Evolutionary conservation across 2,329 filamentous ascomycete genomes (phyloP), one percentile per base, ranked within the genome.

Genomic region (Alternaria angustiovoidea): DNA sequence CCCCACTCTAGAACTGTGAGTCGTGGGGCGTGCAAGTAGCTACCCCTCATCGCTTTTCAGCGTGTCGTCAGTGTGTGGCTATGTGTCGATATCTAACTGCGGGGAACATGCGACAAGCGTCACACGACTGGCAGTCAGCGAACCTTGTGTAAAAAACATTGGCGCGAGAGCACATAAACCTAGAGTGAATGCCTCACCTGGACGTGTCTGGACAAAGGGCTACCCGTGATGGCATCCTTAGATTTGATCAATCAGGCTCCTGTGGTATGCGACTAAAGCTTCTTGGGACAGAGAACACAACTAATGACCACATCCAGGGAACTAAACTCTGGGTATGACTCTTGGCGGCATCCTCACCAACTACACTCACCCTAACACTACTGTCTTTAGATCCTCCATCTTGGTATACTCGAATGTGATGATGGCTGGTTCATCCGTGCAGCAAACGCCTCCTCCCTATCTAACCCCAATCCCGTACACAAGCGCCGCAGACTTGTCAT

Each of bases 401-500:
- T 75, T 34, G 74, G 75, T 20, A 72, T 76, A 46, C 69, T 78
- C 41, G 75, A 78, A 66, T 74, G 70, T 20, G 75, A 78, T 56
- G 72, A 77, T 62, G 74, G 74, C 7, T 79, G 68, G 65, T 75
- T 79, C 65, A 71, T 73, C 39, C 73, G 75, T 42, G 75, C 66
- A 5, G 70, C 67, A 36, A 69, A 68, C 24, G 70, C 65, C 14
- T 74, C 70, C 22, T 69, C 65, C 5, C 58, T 67, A 32, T 77
- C 75, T 1, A 70, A 74, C 38, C 68, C 69, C 4, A 75, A 72
- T 20, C 67, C 70, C 5, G 39, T 58, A 11, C 60, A 61, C 34
- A 55, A 63, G 14, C 72, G 75, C 9, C 72, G 77, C 26, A 71
- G 72, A 58, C 60, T 74, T 9, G 65, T 77, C 24, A 73, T 77